Conservation (phyloP, 1,139 yeast genomes). For the Diutina siamensis region DNA sequence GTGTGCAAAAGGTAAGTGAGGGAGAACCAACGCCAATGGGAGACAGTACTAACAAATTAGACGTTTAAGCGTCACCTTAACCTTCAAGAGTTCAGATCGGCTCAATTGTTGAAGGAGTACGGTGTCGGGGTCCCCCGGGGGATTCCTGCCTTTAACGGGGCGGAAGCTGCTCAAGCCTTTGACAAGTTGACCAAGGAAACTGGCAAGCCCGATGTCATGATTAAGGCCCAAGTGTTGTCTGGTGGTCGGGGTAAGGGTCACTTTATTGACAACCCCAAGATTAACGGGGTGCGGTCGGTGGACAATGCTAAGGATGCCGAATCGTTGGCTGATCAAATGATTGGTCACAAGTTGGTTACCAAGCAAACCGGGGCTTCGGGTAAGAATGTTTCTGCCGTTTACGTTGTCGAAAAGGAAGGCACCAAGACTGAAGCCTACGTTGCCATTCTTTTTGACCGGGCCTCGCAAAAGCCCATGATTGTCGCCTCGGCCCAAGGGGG, state of each 20-base stretch:
- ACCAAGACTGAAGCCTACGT: constrained; percentile 92
- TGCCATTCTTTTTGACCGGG: constrained; percentile 92
- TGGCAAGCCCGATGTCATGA: constrained; percentile 71
- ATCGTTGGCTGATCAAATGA: constrained; percentile 81
- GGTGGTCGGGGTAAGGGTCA: constrained; percentile 99
- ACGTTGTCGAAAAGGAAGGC: constrained; percentile 88
- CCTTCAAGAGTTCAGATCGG: constrained; percentile 93
- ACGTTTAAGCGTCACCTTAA: constrained; percentile 57
- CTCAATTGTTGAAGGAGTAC: constrained; percentile 68
- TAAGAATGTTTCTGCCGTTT: constrained; percentile 93
- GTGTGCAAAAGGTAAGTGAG: constrained; percentile 1
- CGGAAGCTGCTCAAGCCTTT: constrained; percentile 80
- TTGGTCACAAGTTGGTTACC: constrained; percentile 86
- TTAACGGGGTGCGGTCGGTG: constrained; percentile 94
- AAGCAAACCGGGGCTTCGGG: constrained; percentile 98
- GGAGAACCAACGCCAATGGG: not conserved
- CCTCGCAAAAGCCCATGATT: constrained; percentile 79
- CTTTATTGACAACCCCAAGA: constrained; percentile 76
- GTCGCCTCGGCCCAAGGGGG: constrained; percentile 98
- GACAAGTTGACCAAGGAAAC: constrained; percentile 22
- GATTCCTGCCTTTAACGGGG: constrained; percentile 80
- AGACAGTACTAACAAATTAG: constrained; percentile 12
- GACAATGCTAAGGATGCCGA: constrained; percentile 79
- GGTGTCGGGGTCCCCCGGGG: constrained; percentile 92
- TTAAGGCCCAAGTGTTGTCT: constrained; percentile 96